Evolutionary conservation across 768 basidiomycete genomes (phyloP), one percentile per base, ranked within the genome.

Genomic region (Boletus rubroflammeus): DNA sequence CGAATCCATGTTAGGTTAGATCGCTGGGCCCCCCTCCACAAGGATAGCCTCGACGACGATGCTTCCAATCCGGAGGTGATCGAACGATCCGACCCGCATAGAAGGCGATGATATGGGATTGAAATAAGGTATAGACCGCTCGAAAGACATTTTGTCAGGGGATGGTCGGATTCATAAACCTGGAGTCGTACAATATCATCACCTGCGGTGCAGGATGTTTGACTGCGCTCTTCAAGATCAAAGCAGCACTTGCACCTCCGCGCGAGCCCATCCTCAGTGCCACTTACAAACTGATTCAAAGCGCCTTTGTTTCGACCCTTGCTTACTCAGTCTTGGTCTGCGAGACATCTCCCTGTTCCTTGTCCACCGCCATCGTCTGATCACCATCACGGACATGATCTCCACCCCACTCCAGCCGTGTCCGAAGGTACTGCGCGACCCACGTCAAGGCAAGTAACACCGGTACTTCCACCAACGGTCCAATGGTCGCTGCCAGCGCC

Each of bases 401-500:
- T n/a, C n/a, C n/a, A n/a, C n/a, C 48, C 82, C 82, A 83, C 5
- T 60, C 46, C 25, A 84, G 64, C 53, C 64, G 73, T 40, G 62
- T 61, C 40, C 72, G 67, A 17, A 83, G 61, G 39, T 68, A 77
- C 13, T 84, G 73, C 3, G 86, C 81, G 5, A 86, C 76, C 79
- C 81, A 89, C 6, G 84, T 87, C 51, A 92, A 68, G 1, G 75
- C 74, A 14, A 92, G 78, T 42, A 93, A 70, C 2, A 91, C 88
- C 0, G 89, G 91, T 0, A 93, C 91, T 63, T 90, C 85, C 0
- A 87, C 82, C n/a, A 89, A 72, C 0, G 85, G 86, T 0, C 88
- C 87, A 21, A 88, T 84, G 0, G 90, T 91, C 0, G 90, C 88
- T 0, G 90, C 90, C 1, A 93, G 75, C 0, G 88, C 90, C 70